A percentile compares a stretch with the other conserved stretches of the same genome.
phyloP scores from a whole-genome alignment of 345 rosid genomes.

The Carallia pectinifolia region DNA sequence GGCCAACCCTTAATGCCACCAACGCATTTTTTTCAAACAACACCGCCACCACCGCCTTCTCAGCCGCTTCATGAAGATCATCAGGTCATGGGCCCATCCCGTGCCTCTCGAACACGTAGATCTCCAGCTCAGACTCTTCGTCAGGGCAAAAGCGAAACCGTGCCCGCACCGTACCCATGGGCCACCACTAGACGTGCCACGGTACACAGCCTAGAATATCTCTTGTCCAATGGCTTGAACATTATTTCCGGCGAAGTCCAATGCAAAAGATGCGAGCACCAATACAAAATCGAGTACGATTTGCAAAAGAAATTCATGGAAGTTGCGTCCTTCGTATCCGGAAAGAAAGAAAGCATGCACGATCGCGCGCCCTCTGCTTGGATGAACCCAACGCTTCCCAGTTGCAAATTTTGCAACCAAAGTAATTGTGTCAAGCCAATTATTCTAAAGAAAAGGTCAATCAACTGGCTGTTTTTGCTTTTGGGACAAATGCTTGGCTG shows the following conservation, averaged over 20 bases:
- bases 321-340: conserved; percentile 18
- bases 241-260: conserved; percentile 26
- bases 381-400: conserved; percentile 31
- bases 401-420: conserved; percentile 24
- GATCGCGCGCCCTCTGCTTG: conserved; percentile 35
- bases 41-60: neutral
- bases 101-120: conserved; percentile 13
- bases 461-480: conserved; percentile 44
- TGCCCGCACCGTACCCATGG: conserved; percentile 30
- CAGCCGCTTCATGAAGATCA: neutral
- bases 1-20: conserved; percentile 2
- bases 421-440: conserved; percentile 23
- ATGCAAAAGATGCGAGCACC: conserved; percentile 28
- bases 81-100: conserved; percentile 9
- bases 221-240: conserved; percentile 13
- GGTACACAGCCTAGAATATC: conserved; percentile 24
- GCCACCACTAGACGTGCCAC: conserved; percentile 28
- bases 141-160: conserved; percentile 20
- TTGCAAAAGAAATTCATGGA: conserved; percentile 28
- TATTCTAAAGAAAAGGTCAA: conserved; percentile 22
- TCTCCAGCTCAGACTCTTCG: conserved; percentile 11
- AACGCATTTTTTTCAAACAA: neutral
- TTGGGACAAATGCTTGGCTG: conserved; percentile 41
- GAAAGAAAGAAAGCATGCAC: conserved; percentile 27
- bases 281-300: conserved; percentile 24